These are phyloP conservation scores for Lycium barbarum DNA, from an alignment of 257 asterid genomes.

Conservation along the genomic window DNA sequence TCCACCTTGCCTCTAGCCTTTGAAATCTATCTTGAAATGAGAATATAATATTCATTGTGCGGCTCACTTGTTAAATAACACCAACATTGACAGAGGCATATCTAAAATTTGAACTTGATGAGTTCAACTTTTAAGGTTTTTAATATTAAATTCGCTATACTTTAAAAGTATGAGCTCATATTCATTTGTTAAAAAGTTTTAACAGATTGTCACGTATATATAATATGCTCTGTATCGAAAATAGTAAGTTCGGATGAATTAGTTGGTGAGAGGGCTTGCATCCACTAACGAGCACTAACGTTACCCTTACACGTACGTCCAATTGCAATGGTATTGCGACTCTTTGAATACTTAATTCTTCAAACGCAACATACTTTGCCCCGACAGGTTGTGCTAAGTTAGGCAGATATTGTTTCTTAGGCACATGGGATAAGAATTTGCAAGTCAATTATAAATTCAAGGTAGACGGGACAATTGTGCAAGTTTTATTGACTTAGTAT, in stretches of 20 bases:
- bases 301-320: not conserved
- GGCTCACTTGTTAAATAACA: not conserved
- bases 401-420: not conserved
- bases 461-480: not conserved
- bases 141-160: not conserved
- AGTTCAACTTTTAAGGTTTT: not conserved
- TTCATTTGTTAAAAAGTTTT: not conserved
- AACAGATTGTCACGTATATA: no score
- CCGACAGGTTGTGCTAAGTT: not conserved
- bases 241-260: not conserved
- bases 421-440: conserved; percentile 11
- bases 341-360: not conserved
- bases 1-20: not conserved
- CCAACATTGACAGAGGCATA: not conserved
- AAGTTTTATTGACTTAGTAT: not conserved
- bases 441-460: not conserved
- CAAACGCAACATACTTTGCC: not conserved
- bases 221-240: not conserved
- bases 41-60: not conserved
- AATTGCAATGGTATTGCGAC: not conserved
- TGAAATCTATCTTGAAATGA: not conserved
- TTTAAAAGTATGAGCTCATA: not conserved
- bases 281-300: no score
- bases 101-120: not conserved
- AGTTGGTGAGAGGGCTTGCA: not conserved